These are phyloP conservation scores for Mallotus japonicus DNA, from an alignment of 441 rosid species.

Conservation along the genomic window DNA sequence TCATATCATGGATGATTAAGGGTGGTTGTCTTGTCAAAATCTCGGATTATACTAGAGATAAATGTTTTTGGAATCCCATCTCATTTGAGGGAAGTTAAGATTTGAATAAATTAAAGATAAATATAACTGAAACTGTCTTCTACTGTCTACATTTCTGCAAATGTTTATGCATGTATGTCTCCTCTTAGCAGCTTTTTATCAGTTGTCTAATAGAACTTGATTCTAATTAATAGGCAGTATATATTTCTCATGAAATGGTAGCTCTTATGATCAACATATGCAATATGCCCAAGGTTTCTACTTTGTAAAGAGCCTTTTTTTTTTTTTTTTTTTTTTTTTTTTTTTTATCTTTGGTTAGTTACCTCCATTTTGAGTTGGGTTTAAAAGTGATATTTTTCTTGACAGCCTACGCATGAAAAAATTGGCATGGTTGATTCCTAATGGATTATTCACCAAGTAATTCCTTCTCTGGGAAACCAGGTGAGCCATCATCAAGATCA, in stretches of 20 bases:
- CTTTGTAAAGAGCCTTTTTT: neutral
- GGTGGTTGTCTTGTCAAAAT: neutral
- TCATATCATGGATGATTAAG: neutral
- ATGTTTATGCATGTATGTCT: neutral
- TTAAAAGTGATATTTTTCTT: constrained; percentile 14
- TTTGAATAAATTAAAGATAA: neutral
- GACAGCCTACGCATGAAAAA: constrained; percentile 80
- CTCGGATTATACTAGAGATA: neutral
- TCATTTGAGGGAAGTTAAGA: neutral
- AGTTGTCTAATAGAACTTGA: neutral
- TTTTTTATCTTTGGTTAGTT: neutral
- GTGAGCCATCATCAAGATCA: constrained; percentile 35
- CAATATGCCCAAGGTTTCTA: neutral
- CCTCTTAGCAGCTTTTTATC: neutral
- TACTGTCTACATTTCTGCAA: neutral
- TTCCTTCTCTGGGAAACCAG: constrained; percentile 88
- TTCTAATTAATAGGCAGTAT: neutral
- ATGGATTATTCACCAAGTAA: constrained; percentile 83
- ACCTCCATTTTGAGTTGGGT: neutral
- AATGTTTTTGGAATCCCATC: neutral
- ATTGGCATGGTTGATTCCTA: constrained; percentile 93
- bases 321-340: too few relatives aligned
- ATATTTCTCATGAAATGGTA: neutral
- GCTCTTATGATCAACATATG: neutral
- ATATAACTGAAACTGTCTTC: neutral